Evolutionary conservation across 225 moss, liverwort and hornwort genomes (phyloP).

Genomic region (Marchantia polymorpha): DNA sequence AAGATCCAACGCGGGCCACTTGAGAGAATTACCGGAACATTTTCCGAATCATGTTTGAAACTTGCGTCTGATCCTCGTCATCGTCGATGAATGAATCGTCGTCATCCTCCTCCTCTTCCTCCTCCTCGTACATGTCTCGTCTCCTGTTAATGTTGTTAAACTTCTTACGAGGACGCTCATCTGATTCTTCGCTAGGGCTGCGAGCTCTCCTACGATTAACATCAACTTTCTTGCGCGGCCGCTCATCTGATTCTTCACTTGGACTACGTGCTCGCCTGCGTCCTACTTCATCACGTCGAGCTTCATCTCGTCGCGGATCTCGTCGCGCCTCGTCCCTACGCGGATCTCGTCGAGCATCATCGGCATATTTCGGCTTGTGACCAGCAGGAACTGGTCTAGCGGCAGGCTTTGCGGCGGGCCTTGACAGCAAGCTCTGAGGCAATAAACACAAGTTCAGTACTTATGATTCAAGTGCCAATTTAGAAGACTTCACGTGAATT

Average conservation of each 20-base stretch:
- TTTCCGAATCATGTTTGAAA: constrained; percentile 76
- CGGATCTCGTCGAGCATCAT: neutral
- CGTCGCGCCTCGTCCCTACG: neutral
- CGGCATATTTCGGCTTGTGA: constrained; percentile 6
- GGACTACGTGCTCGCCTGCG: constrained; percentile 30
- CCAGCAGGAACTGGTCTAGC: constrained; percentile 4
- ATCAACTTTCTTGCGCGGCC: constrained; percentile 17
- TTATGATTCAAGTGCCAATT: too few relatives aligned
- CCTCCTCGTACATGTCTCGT: neutral
- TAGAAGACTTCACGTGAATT: too few relatives aligned
- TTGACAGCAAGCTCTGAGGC: constrained; percentile 29
- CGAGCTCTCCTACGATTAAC: constrained; percentile 15
- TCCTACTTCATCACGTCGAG: constrained; percentile 7
- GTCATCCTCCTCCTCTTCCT: constrained; percentile 22
- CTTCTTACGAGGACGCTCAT: constrained; percentile 21
- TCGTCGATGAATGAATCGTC: constrained; percentile 45
- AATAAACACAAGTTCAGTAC: neutral
- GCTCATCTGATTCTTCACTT: constrained; percentile 28
- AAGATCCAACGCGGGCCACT: neutral
- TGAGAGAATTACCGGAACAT: constrained; percentile 47
- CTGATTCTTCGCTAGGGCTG: constrained; percentile 25
- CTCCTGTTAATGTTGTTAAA: neutral
- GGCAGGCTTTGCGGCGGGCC: constrained; percentile 8
- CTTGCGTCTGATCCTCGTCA: constrained; percentile 35
- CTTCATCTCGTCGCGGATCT: constrained; percentile 7